A percentile compares a stretch with the other conserved stretches of the same genome.
Evolutionary conservation across 2,329 filamentous ascomycete species (phyloP).

Genomic region (Alternaria metachromatica): DNA sequence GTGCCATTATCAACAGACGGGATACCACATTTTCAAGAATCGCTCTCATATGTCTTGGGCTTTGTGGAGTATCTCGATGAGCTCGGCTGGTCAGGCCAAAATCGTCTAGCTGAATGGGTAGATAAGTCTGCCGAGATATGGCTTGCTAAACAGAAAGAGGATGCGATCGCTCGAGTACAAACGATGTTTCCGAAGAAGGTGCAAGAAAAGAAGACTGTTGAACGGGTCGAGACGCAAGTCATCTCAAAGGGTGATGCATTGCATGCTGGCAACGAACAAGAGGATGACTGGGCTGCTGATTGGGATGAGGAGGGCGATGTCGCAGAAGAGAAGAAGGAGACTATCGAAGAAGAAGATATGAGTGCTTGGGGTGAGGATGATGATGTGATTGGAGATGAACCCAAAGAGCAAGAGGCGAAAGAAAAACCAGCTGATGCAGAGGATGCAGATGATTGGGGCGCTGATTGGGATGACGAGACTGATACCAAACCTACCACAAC

Average conservation of each 20-base stretch:
- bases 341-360: slow-evolving; percentile 56
- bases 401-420: slow-evolving; percentile 39
- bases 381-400: slow-evolving; percentile 31
- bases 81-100: slow-evolving; percentile 67
- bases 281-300: slow-evolving; percentile 81
- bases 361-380: slow-evolving; percentile 58
- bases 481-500: slow-evolving; percentile 24
- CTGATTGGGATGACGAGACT: slow-evolving; percentile 74
- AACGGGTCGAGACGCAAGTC: slow-evolving; percentile 83
- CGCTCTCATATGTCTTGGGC: slow-evolving; percentile 67
- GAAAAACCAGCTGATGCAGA: slow-evolving; percentile 45
- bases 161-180: slow-evolving; percentile 76
- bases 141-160: slow-evolving; percentile 83
- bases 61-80: slow-evolving; percentile 70
- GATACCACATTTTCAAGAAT: slow-evolving; percentile 73
- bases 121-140: slow-evolving; percentile 80
- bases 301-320: slow-evolving; percentile 65
- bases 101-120: slow-evolving; percentile 78
- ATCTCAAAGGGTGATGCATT: slow-evolving; percentile 73
- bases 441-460: slow-evolving; percentile 74
- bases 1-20: slow-evolving; percentile 77
- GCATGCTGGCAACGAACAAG: slow-evolving; percentile 59
- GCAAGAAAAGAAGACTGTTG: slow-evolving; percentile 72
- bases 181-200: slow-evolving; percentile 71
- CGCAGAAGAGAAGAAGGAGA: slow-evolving; percentile 16